Base-by-base conservation (phyloP, 768 basidiomycete species). In the Mycena chlorophos region DNA sequence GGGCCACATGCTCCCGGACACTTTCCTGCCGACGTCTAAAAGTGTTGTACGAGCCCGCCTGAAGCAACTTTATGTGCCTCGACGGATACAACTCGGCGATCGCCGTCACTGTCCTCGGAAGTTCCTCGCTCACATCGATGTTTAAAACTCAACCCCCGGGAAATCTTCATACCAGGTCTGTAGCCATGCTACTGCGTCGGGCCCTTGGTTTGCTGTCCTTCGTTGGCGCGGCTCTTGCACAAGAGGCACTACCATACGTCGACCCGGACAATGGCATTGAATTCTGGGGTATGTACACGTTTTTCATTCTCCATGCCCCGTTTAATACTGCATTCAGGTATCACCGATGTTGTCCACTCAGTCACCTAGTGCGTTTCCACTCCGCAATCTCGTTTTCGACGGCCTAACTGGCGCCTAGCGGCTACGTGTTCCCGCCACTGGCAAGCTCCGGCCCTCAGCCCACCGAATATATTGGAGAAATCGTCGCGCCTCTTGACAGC, bases 401-500 rank as follows among this genome's bases (percentile, higher is more conserved):
- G 67, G 48, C 62, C 71, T 48, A 66, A 64, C 30, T 70, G 68
- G 56, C 65, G 69, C 50, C 17, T 26, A 64, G 74, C 60, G 83
- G 83, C 53, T 78, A 78, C 55, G 69, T 79, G 30, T 81, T 86
- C 61, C 83, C 83, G 25, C 79, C 79, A 19, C 64, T 78, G 16
- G 72, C 69, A 4, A 66, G 73, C 13, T 71, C 73, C 6, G 73
- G 71, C 13, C 53, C 69, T 25, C 69, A 73, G 25, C 67, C 78
- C 20, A 72, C 70, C 16, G 85, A 87, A 60, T 86, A 85, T 64
- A 83, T 87, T 59, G 85, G 79, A 48, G 81, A 84, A 67, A 79
- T 86, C 43, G 77, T 84, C 23, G 79, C 82, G 6, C 84, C 85
- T 8, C 69, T 82, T 34, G 73, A 62, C 5, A 75, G 75, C n/a